These are phyloP conservation scores for Beta macrorhiza DNA, from an alignment of 179 eudicot genomes.

Conservation along the genomic window DNA sequence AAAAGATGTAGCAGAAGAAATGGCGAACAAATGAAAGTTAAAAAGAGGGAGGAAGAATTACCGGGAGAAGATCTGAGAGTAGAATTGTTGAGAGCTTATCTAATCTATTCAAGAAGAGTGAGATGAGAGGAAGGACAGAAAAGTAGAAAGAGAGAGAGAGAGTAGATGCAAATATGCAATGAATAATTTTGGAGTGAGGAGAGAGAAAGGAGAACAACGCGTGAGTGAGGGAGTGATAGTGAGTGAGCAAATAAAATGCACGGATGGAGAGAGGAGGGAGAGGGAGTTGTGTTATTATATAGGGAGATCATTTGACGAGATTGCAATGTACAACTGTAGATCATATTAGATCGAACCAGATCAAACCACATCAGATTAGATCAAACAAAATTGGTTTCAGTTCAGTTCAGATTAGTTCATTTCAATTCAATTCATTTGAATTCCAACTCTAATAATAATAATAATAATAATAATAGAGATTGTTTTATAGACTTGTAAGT, in stretches of 20 bases:
- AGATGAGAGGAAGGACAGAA: background rate
- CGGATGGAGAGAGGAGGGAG: background rate
- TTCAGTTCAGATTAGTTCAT: too few relatives aligned
- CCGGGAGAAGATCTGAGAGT: background rate
- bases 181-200: background rate
- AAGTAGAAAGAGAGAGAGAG: too few relatives aligned
- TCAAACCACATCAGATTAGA: too few relatives aligned
- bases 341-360: too few relatives aligned
- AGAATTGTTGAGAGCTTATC: background rate
- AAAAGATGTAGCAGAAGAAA: too few relatives aligned
- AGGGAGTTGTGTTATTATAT: background rate
- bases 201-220: background rate
- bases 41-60: background rate
- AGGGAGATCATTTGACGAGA: conserved; percentile 26
- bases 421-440: too few relatives aligned
- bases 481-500: too few relatives aligned
- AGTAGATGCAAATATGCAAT: too few relatives aligned
- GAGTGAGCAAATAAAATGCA: conserved; percentile 1
- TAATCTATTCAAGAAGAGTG: background rate
- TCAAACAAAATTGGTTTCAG: too few relatives aligned
- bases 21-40: background rate
- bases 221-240: background rate
- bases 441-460: too few relatives aligned
- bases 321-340: background rate
- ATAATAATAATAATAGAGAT: too few relatives aligned